Evolutionary conservation across 2,329 filamentous ascomycete genomes (phyloP).

Genomic region (Waltergamsia citrina): DNA sequence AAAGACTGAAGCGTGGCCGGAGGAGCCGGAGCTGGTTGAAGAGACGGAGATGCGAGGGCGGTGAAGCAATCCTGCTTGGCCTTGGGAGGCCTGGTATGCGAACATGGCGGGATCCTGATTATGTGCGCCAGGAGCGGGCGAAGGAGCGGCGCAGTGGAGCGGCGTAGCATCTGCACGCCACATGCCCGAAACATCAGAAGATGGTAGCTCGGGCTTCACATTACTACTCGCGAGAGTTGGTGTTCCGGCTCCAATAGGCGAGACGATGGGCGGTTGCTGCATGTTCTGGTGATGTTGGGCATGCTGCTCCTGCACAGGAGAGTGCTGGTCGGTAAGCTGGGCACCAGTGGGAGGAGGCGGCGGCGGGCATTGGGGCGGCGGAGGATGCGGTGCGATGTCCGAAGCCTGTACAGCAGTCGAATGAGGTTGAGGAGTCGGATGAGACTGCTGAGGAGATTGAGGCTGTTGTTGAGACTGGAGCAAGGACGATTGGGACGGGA

Average conservation of each 20-base stretch:
- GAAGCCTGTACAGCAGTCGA: conserved; percentile 8
- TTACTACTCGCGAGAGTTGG: background rate
- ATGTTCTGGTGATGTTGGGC: conserved; percentile 1
- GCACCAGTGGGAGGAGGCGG: conserved; percentile 16
- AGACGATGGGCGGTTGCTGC: conserved; percentile 1
- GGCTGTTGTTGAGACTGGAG: conserved; percentile 9
- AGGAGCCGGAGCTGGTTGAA: conserved; percentile 39
- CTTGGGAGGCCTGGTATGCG: conserved; percentile 1
- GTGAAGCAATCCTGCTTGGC: conserved; percentile 21
- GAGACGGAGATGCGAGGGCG: conserved; percentile 37
- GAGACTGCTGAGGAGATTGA: conserved; percentile 1
- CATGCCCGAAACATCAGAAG: background rate
- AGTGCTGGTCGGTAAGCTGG: conserved; percentile 3
- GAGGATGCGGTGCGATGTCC: conserved; percentile 17
- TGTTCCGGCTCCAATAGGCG: background rate
- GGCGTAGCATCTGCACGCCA: background rate
- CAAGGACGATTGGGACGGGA: conserved; percentile 6
- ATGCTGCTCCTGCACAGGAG: background rate
- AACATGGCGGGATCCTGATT: conserved; percentile 11
- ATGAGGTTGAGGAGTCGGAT: conserved; percentile 6
- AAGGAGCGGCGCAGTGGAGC: background rate
- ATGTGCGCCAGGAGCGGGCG: background rate
- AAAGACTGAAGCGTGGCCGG: conserved; percentile 35
- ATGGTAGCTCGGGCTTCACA: background rate
- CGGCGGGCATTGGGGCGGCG: conserved; percentile 20